phyloP scores from a whole-genome alignment of 164 flowering plant genomes.

The Magnolia officinalis region DNA sequence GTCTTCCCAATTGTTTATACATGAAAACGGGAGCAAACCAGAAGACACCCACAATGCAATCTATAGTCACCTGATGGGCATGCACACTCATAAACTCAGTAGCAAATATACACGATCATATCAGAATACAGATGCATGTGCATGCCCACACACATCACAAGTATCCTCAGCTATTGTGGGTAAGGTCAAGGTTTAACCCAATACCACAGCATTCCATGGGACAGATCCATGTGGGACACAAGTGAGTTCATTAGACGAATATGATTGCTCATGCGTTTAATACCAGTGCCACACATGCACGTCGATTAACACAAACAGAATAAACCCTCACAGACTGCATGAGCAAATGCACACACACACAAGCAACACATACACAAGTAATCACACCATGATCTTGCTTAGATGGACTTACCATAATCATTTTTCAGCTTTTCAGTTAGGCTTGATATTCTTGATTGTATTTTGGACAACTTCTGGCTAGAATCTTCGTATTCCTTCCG shows the following conservation, averaged over 20 bases:
- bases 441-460: conserved; percentile 86
- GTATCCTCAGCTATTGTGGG: not conserved
- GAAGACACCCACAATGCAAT: not conserved
- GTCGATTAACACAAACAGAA: not conserved
- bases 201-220: not conserved
- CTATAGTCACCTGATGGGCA: not conserved
- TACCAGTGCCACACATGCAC: not conserved
- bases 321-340: not conserved
- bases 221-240: not conserved
- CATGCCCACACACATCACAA: too few species aligned
- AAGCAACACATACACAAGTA: not conserved
- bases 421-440: conserved; percentile 64
- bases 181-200: not conserved
- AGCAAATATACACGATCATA: too few species aligned
- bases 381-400: not conserved
- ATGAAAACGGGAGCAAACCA: not conserved
- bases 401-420: conserved; percentile 70
- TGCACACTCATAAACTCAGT: not conserved
- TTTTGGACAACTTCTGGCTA: conserved; percentile 66
- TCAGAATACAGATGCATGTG: too few species aligned
- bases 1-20: not conserved
- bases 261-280: not conserved
- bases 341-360: not conserved
- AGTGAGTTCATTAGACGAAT: too few species aligned
- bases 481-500: conserved; percentile 93